Percentiles rank a stretch among this genome's conserved stretches.
Conservation (phyloP, 345 rosid species). For the Salix viminalis region DNA sequence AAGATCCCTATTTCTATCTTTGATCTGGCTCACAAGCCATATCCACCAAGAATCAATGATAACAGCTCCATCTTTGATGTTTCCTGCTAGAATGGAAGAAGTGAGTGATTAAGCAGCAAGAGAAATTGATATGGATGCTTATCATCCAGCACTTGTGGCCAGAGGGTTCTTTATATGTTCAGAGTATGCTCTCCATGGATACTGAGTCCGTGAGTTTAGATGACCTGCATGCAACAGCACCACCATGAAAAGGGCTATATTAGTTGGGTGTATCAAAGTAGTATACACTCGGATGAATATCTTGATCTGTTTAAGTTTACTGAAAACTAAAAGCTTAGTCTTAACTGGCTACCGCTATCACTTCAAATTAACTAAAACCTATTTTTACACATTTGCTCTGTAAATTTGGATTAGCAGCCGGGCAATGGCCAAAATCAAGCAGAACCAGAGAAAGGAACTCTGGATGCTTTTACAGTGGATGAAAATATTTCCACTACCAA, state of each 20-base stretch:
- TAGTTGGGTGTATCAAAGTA: neutral
- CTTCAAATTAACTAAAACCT: neutral
- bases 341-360: no score
- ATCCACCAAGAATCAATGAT: neutral
- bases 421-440: neutral
- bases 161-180: no score
- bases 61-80: neutral
- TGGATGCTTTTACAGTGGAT: neutral
- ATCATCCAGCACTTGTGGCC: no score
- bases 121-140: neutral
- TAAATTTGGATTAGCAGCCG: neutral
- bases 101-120: neutral
- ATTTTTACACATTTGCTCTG: neutral
- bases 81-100: neutral
- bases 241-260: no score
- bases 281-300: neutral
- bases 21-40: neutral
- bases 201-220: no score
- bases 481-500: neutral
- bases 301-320: neutral
- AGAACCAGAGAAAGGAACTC: neutral
- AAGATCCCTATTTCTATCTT: neutral
- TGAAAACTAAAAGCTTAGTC: neutral
- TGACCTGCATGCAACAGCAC: no score
- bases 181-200: no score